Percentiles rank a stretch among this genome's conserved stretches.
Evolutionary conservation across 768 basidiomycete genomes (phyloP).

Genomic region (Hericium erinaceus): DNA sequence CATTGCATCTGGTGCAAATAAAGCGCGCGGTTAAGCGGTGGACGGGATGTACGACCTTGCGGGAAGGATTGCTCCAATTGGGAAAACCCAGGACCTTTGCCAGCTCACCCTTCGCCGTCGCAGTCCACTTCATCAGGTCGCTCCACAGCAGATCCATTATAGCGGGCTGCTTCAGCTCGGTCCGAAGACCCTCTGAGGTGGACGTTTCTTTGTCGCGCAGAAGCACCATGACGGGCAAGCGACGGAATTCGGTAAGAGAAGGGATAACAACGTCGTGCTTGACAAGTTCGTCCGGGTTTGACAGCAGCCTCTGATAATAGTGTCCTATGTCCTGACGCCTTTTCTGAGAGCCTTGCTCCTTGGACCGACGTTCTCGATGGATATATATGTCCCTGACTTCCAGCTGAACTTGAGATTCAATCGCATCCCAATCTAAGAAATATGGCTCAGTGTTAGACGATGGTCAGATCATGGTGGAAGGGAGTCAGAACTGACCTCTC

Average conservation of each 20-base stretch:
- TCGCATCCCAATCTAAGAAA: no score
- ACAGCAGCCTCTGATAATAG: constrained; percentile 38
- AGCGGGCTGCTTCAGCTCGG: constrained; percentile 17
- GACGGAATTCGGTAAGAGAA: constrained; percentile 36
- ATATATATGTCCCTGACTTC: constrained; percentile 22
- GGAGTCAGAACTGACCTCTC: constrained; percentile 9
- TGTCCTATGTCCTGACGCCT: constrained; percentile 28
- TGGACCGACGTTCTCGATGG: constrained; percentile 19
- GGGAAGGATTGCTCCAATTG: constrained; percentile 42
- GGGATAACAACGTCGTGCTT: constrained; percentile 28
- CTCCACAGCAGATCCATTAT: constrained; percentile 29
- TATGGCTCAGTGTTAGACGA: no score
- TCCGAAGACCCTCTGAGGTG: background rate
- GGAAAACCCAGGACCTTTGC: constrained; percentile 38
- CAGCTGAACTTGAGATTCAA: no score
- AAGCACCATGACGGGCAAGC: constrained; percentile 35
- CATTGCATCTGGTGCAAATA: constrained; percentile 43
- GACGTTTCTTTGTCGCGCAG: constrained; percentile 21
- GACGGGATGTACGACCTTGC: constrained; percentile 40
- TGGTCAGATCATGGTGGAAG: background rate
- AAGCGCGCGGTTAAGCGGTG: constrained; percentile 53
- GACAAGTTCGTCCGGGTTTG: constrained; percentile 13
- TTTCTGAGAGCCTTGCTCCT: constrained; percentile 19
- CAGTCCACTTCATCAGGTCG: constrained; percentile 42
- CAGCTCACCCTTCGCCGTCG: constrained; percentile 33